phyloP scores from a whole-genome alignment of 768 basidiomycete genomes.

The Crepidotus variabilis region DNA sequence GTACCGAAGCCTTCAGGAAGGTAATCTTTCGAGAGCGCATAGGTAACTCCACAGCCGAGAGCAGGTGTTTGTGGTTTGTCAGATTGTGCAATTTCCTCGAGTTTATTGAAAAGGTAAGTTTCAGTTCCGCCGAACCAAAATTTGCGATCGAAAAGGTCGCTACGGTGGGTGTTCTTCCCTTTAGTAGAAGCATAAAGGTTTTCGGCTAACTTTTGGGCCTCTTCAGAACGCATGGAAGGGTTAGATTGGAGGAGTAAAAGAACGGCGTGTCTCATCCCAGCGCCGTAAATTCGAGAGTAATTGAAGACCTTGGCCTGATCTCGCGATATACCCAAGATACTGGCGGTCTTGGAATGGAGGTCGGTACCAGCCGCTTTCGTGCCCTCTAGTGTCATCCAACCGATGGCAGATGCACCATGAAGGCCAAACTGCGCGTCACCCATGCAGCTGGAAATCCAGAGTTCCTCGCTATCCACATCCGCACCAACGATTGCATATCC shows the following conservation, averaged over 20 bases:
- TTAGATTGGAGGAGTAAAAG: constrained; percentile 85
- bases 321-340: constrained; percentile 86
- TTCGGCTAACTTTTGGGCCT: constrained; percentile 78
- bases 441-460: constrained; percentile 99
- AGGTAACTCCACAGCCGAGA: constrained; percentile 89
- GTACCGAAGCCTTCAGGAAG: constrained; percentile 77
- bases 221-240: constrained; percentile 68
- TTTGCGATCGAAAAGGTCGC: constrained; percentile 71
- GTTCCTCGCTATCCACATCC: constrained; percentile 97
- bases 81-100: constrained; percentile 90
- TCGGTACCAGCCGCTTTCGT: constrained; percentile 94
- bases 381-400: constrained; percentile 99
- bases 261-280: constrained; percentile 91
- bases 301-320: constrained; percentile 99
- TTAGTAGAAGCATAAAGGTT: constrained; percentile 92
- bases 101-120: constrained; percentile 95
- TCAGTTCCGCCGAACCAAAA: constrained; percentile 98
- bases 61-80: constrained; percentile 89
- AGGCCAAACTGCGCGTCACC: constrained; percentile 97
- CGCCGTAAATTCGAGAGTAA: constrained; percentile 98
- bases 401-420: constrained; percentile 94
- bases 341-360: constrained; percentile 94
- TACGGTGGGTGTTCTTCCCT: constrained; percentile 79
- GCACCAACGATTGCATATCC: constrained; percentile 96
- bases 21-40: constrained; percentile 87